Conservation (phyloP, 1,284 basidiomycete species). For the Psilocybe mexicana region DNA sequence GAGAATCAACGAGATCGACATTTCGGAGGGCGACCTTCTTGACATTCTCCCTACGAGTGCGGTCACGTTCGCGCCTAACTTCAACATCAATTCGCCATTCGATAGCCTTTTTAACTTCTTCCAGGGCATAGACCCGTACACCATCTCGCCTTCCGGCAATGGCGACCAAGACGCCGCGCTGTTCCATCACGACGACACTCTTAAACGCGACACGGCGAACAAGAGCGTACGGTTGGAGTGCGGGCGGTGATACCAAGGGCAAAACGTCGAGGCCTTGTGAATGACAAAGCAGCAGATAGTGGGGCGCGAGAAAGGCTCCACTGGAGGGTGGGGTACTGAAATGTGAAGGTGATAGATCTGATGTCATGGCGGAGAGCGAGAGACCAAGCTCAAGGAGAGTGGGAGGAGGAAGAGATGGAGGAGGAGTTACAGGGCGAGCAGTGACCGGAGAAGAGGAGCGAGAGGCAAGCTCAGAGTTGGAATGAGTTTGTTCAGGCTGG, state of each 20-base stretch:
- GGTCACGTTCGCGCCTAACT: slow-evolving; percentile 68
- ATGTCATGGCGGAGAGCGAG: slow-evolving; percentile 63
- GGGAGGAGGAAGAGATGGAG: slow-evolving; percentile 68
- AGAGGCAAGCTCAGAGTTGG: slow-evolving; percentile 36
- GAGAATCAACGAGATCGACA: slow-evolving; percentile 33
- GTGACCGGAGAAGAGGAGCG: slow-evolving; percentile 54
- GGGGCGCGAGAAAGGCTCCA: slow-evolving; percentile 75
- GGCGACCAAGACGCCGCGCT: slow-evolving; percentile 80
- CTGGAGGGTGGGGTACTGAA: slow-evolving; percentile 73
- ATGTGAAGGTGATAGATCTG: slow-evolving; percentile 69
- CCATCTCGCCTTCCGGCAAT: slow-evolving; percentile 82
- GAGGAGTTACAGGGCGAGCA: slow-evolving; percentile 54
- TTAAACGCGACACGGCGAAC: slow-evolving; percentile 79
- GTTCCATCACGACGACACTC: slow-evolving; percentile 85
- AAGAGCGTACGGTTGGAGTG: slow-evolving; percentile 73
- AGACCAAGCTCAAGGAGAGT: slow-evolving; percentile 75
- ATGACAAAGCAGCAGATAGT: slow-evolving; percentile 81
- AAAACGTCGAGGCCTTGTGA: slow-evolving; percentile 80
- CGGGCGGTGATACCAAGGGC: slow-evolving; percentile 69
- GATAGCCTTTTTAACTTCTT: slow-evolving; percentile 78
- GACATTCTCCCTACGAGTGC: slow-evolving; percentile 60
- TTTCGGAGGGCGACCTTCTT: slow-evolving; percentile 47
- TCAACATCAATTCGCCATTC: slow-evolving; percentile 86
- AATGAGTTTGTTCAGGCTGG: slow-evolving; percentile 23
- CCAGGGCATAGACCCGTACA: slow-evolving; percentile 80